Percentiles rank a stretch among this genome's conserved stretches.
Evolutionary conservation across 352 stramenopile genomes (phyloP).

Genomic region (Phytopythium boreale): DNA sequence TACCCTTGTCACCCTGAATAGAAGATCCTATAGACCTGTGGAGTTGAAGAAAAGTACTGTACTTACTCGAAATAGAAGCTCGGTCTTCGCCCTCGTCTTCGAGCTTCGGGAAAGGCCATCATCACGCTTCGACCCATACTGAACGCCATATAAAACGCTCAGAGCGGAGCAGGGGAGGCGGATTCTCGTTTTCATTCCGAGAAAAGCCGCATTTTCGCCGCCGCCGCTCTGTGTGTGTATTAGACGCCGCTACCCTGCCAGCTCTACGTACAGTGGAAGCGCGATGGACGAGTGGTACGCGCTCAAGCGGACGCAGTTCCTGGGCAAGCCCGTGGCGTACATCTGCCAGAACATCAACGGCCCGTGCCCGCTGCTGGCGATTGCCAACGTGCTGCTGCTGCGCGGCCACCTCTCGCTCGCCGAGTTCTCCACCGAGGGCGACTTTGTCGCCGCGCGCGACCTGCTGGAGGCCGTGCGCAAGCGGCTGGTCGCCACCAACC

Average conservation of each 20-base stretch:
- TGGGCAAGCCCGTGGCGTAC: constrained; percentile 80
- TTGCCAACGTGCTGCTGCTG: constrained; percentile 95
- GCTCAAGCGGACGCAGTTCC: constrained; percentile 78
- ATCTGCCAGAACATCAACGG: constrained; percentile 98
- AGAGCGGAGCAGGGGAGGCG: not conserved
- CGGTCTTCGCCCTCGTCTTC: not conserved
- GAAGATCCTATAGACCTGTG: not conserved
- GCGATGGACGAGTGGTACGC: constrained; percentile 68
- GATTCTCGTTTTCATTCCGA: not conserved
- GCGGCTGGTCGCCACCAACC: constrained; percentile 83
- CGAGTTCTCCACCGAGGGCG: constrained; percentile 34
- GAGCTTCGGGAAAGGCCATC: not conserved
- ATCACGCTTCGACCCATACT: not conserved
- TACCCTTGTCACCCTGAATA: not conserved
- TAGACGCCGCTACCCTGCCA: not conserved
- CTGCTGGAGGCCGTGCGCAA: constrained; percentile 91
- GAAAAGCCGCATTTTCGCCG: not conserved
- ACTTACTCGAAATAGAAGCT: constrained; percentile 3
- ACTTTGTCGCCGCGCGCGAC: constrained; percentile 87
- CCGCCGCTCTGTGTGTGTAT: not conserved
- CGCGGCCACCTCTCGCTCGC: constrained; percentile 87
- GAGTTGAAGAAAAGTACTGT: not conserved
- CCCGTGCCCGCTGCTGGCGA: constrained; percentile 96
- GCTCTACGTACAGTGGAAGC: not conserved
- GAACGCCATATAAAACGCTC: not conserved